These are phyloP conservation scores for Kwoniella dendrophila DNA, from an alignment of 768 basidiomycete species.

Conservation along the genomic window DNA sequence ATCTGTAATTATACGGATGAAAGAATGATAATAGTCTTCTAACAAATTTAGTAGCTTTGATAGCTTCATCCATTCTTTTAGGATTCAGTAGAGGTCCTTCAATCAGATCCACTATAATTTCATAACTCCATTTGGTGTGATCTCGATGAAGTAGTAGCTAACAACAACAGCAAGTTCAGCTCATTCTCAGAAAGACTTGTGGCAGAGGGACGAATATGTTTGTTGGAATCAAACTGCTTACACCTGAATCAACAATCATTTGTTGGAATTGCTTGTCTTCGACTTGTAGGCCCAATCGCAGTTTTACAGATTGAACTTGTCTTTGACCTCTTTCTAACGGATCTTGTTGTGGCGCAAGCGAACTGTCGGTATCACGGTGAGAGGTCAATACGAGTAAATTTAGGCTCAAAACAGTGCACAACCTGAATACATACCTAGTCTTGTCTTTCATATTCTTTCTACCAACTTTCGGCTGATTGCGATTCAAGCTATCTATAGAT, in stretches of 20 bases:
- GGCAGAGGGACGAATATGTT: background rate
- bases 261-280: conserved; percentile 91
- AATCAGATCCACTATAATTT: conserved; percentile 79
- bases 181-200: conserved; percentile 9
- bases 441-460: conserved; percentile 41
- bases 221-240: conserved; percentile 53
- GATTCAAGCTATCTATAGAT: conserved; percentile 87
- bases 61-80: conserved; percentile 90
- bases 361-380: conserved; percentile 37
- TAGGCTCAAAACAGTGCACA: too few relatives aligned
- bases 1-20: conserved; percentile 81
- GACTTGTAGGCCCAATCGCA: conserved; percentile 90
- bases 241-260: conserved; percentile 81
- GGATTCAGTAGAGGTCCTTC: conserved; percentile 91
- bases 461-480: conserved; percentile 74
- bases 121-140: conserved; percentile 88
- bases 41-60: conserved; percentile 84
- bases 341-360: conserved; percentile 67
- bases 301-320: conserved; percentile 84
- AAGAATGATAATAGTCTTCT: conserved; percentile 90
- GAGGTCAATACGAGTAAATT: too few relatives aligned
- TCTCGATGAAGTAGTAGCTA: conserved; percentile 87
- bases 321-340: conserved; percentile 82
- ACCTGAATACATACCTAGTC: conserved; percentile 21
- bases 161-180: conserved; percentile 54